phyloP scores from a whole-genome alignment of 805 yeast genomes.

The Blastobotrys terrestris region DNA sequence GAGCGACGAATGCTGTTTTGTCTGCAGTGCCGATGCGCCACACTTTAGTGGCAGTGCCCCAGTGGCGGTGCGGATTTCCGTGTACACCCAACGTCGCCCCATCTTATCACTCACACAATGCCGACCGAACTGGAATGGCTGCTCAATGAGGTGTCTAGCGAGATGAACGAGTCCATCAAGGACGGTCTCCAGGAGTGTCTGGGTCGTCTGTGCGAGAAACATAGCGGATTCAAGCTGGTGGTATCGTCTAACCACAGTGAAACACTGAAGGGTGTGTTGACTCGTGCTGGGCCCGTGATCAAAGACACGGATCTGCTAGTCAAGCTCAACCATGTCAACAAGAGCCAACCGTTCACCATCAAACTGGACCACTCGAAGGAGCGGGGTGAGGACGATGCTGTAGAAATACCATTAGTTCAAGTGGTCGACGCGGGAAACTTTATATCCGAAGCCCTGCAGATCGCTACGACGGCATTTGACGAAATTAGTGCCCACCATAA shows the following conservation, averaged over 20 bases:
- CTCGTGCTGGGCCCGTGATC: slow-evolving; percentile 15
- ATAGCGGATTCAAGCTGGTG: slow-evolving; percentile 19
- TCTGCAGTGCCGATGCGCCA: too few relatives aligned
- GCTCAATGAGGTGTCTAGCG: slow-evolving; percentile 12
- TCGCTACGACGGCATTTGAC: not conserved
- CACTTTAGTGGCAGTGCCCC: too few relatives aligned
- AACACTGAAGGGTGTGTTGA: slow-evolving; percentile 20
- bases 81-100: not conserved
- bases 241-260: slow-evolving; percentile 20
- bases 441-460: not conserved
- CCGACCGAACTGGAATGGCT: slow-evolving; percentile 17
- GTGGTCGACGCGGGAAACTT: slow-evolving; percentile 17
- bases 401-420: slow-evolving; percentile 12
- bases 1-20: too few relatives aligned
- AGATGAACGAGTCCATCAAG: slow-evolving; percentile 10
- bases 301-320: slow-evolving; percentile 14
- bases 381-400: slow-evolving; percentile 29
- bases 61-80: too few relatives aligned
- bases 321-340: slow-evolving; percentile 12
- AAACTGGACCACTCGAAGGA: slow-evolving; percentile 3
- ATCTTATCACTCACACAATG: not conserved
- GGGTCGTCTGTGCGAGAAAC: slow-evolving; percentile 11
- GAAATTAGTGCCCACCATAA: not conserved
- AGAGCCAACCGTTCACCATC: slow-evolving; percentile 12
- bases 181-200: slow-evolving; percentile 18